These are phyloP conservation scores for Microstegium vimineum DNA, from an alignment of 176 grass and related monocot genomes.

Conservation along the genomic window DNA sequence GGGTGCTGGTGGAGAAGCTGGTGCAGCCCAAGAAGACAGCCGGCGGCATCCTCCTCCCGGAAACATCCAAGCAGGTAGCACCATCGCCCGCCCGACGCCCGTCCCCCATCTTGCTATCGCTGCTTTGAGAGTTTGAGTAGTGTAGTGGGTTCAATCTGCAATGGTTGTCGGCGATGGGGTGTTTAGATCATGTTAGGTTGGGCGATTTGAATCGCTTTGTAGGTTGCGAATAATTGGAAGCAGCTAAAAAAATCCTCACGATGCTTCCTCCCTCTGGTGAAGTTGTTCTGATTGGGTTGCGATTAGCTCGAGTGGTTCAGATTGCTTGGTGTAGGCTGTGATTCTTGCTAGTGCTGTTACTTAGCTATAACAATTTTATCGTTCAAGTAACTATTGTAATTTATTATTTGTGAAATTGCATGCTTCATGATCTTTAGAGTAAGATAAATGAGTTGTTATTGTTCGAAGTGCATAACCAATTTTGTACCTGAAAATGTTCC, in stretches of 20 bases:
- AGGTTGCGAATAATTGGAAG: neutral
- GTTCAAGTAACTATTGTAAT: neutral
- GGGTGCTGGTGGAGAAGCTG: conserved; percentile 88
- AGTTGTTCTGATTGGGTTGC: neutral
- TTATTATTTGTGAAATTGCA: neutral
- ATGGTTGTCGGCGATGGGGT: neutral
- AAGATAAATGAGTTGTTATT: neutral
- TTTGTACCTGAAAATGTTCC: no score
- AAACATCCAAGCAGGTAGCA: conserved; percentile 80
- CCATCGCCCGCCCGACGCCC: neutral
- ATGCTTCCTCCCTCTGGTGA: neutral
- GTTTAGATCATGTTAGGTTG: neutral
- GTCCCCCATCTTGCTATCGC: neutral
- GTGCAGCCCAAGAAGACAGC: conserved; percentile 76
- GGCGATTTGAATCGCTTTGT: neutral
- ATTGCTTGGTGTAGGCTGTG: neutral
- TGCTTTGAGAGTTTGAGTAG: neutral
- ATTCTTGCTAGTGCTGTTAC: neutral
- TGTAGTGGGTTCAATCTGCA: neutral
- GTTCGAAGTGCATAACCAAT: neutral
- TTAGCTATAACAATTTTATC: neutral
- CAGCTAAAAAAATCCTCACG: neutral
- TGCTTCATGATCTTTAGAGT: neutral
- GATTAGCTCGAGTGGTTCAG: neutral
- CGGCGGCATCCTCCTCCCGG: conserved; percentile 86